These are phyloP conservation scores for Colletotrichum cuscutae DNA, from an alignment of 2,329 filamentous ascomycete species.

Conservation along the genomic window DNA sequence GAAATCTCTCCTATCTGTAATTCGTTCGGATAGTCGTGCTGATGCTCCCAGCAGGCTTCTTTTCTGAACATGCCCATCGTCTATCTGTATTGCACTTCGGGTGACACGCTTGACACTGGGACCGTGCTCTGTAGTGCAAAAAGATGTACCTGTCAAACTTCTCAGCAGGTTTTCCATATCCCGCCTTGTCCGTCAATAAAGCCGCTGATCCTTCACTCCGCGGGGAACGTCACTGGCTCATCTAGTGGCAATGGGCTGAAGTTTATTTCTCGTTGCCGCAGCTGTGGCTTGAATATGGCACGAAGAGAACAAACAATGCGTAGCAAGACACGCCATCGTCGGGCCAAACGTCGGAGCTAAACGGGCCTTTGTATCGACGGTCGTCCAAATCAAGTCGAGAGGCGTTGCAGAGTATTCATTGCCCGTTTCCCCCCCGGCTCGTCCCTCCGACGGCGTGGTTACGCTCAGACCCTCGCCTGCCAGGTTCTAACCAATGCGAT, in stretches of 20 bases:
- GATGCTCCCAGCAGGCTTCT: too few species aligned
- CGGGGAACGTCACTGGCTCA: slow-evolving; percentile 2
- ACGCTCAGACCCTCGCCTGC: slow-evolving; percentile 1
- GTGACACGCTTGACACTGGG: neutral
- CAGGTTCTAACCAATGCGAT: neutral
- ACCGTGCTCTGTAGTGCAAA: slow-evolving; percentile 1
- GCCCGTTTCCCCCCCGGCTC: neutral
- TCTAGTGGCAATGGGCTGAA: neutral
- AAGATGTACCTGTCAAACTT: neutral
- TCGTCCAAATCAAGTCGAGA: neutral
- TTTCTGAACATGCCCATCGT: too few species aligned
- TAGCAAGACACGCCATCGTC: neutral
- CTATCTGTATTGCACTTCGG: too few species aligned
- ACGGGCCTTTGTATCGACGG: neutral
- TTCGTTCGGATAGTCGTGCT: too few species aligned
- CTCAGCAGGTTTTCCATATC: neutral
- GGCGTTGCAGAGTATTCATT: neutral
- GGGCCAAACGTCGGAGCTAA: neutral
- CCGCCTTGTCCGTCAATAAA: neutral
- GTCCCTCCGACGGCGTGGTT: slow-evolving; percentile 5
- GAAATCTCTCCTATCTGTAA: neutral
- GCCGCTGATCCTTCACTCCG: neutral
- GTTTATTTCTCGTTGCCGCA: neutral
- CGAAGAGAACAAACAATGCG: neutral
- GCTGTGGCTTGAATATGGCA: neutral